A percentile compares a stretch with the other conserved stretches of the same genome.
Conservation (phyloP, 768 basidiomycete genomes). For the Austroboletus eburneus region DNA sequence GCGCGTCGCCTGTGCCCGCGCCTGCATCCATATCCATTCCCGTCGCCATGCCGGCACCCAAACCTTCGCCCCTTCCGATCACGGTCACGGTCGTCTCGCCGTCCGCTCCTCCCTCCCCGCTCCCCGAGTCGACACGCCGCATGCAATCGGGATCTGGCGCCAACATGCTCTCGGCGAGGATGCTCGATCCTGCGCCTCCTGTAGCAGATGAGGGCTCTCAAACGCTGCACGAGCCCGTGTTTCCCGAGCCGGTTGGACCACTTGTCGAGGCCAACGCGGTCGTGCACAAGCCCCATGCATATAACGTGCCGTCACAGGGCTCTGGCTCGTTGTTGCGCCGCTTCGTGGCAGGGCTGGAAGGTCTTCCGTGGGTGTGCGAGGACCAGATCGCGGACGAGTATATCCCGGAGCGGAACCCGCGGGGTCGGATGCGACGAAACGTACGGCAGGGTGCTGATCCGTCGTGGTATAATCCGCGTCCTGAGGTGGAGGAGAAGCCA, state of each 20-base stretch:
- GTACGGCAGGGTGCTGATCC: constrained; percentile 18
- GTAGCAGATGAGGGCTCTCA: constrained; percentile 16
- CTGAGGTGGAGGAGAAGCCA: constrained; percentile 3
- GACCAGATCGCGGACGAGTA: constrained; percentile 43
- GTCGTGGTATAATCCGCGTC: constrained; percentile 26
- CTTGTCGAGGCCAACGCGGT: not conserved
- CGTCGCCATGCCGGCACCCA: not conserved
- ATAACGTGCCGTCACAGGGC: constrained; percentile 2
- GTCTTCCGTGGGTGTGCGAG: constrained; percentile 42
- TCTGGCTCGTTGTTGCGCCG: constrained; percentile 32
- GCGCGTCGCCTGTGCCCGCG: not conserved
- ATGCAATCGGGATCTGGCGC: too few relatives aligned
- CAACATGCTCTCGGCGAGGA: not conserved
- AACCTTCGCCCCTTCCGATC: not conserved
- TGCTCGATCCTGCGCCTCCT: not conserved
- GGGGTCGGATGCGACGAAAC: constrained; percentile 13
- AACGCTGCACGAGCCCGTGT: constrained; percentile 14
- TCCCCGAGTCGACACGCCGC: constrained; percentile 7
- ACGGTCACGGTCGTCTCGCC: constrained; percentile 19
- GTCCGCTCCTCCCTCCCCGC: constrained; percentile 7
- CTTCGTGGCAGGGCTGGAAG: constrained; percentile 34
- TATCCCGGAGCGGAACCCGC: constrained; percentile 32
- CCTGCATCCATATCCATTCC: not conserved
- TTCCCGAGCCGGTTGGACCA: not conserved
- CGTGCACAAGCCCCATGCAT: not conserved